Conservation (phyloP, 768 basidiomycete genomes). For the Kwoniella bestiolae region DNA sequence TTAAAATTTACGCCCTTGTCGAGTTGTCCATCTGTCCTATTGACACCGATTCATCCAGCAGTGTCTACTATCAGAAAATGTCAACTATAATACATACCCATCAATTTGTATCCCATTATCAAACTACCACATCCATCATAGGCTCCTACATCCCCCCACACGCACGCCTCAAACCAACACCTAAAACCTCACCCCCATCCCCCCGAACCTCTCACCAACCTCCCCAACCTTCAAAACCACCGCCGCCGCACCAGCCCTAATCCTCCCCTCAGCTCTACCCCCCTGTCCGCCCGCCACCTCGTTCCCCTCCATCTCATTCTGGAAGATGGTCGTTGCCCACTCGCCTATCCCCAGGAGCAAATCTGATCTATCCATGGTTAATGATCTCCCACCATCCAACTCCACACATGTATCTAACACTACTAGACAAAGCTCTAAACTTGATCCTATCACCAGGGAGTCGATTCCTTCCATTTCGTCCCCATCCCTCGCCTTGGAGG, state of each 20-base stretch:
- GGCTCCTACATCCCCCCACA: too few species aligned
- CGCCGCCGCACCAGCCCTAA: slow-evolving; percentile 75
- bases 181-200: slow-evolving; percentile 60
- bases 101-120: too few species aligned
- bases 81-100: too few species aligned
- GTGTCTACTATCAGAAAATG: too few species aligned
- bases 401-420: slow-evolving; percentile 75
- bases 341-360: slow-evolving; percentile 74
- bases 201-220: slow-evolving; percentile 70
- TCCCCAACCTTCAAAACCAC: slow-evolving; percentile 80
- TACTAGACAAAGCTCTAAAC: slow-evolving; percentile 77
- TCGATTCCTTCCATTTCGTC: slow-evolving; percentile 56
- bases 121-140: too few species aligned
- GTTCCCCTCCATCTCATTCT: slow-evolving; percentile 68
- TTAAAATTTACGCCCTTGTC: too few species aligned
- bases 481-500: slow-evolving; percentile 14
- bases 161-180: too few species aligned
- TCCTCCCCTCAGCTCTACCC: slow-evolving; percentile 63
- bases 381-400: slow-evolving; percentile 73
- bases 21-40: too few species aligned
- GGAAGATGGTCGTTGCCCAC: slow-evolving; percentile 77
- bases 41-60: too few species aligned
- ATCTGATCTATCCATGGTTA: slow-evolving; percentile 75
- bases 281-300: slow-evolving; percentile 68
- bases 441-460: slow-evolving; percentile 72